Percentiles rank a stretch among this genome's conserved stretches.
Conservation (phyloP, 2,329 filamentous ascomycete species). For the Drechslerella stenobrocha region DNA sequence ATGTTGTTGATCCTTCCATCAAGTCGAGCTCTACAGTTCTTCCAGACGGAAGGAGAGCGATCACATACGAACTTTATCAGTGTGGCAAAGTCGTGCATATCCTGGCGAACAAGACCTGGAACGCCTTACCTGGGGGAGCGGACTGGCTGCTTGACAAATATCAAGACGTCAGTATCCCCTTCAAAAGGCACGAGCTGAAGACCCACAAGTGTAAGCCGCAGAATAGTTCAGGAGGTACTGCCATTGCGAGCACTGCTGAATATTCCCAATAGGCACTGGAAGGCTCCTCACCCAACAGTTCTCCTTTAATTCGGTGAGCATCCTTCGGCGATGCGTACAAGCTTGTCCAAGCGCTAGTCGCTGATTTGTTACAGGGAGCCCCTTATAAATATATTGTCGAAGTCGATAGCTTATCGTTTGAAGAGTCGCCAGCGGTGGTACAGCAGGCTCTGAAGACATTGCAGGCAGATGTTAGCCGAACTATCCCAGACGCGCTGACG, state of each 20-base stretch:
- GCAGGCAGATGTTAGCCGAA: constrained; percentile 49
- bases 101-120: constrained; percentile 62
- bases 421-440: constrained; percentile 59
- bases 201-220: constrained; percentile 53
- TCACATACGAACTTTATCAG: constrained; percentile 56
- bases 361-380: constrained; percentile 60
- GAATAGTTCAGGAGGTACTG: too few species aligned
- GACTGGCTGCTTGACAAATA: constrained; percentile 64
- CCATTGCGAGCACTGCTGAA: too few species aligned
- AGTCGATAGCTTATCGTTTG: constrained; percentile 61
- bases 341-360: constrained; percentile 45
- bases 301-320: constrained; percentile 60
- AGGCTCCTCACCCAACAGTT: constrained; percentile 62
- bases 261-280: constrained; percentile 52
- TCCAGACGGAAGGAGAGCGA: constrained; percentile 54
- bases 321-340: constrained; percentile 33
- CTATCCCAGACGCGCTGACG: constrained; percentile 54
- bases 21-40: constrained; percentile 53
- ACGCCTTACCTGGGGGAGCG: constrained; percentile 61
- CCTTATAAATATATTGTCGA: constrained; percentile 69
- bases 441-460: constrained; percentile 60
- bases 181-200: constrained; percentile 56
- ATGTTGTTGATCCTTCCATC: constrained; percentile 53
- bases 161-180: constrained; percentile 51
- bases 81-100: constrained; percentile 62